A percentile compares a stretch with the other conserved stretches of the same genome.
phyloP scores from a whole-genome alignment of 352 stramenopile species.

The Phytophthora pseudosyringae region DNA sequence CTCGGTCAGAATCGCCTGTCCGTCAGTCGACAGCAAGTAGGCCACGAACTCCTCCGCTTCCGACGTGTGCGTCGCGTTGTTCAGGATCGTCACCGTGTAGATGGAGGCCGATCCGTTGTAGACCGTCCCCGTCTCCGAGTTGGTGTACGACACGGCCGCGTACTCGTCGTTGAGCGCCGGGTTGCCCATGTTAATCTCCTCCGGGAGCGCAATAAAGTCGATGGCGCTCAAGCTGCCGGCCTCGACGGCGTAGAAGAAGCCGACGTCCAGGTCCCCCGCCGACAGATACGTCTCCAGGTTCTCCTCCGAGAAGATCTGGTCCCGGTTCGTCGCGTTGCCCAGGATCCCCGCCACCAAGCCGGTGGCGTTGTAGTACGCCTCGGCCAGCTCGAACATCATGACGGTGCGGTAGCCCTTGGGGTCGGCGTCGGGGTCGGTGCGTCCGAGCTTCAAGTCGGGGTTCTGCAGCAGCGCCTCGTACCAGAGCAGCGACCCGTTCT shows the following conservation, averaged over 20 bases:
- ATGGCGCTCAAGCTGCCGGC: constrained; percentile 30
- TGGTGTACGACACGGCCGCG: constrained; percentile 40
- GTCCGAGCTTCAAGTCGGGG: constrained; percentile 37
- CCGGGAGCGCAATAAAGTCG: constrained; percentile 36
- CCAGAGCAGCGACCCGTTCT: constrained; percentile 41
- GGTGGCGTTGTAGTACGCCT: constrained; percentile 38
- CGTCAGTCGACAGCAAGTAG: constrained; percentile 36
- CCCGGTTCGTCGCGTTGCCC: constrained; percentile 38
- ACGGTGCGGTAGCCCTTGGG: constrained; percentile 43
- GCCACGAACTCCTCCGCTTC: constrained; percentile 40
- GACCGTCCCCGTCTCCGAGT: constrained; percentile 38
- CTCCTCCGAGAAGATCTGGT: constrained; percentile 46
- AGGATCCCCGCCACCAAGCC: constrained; percentile 30
- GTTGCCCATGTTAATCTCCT: constrained; percentile 42
- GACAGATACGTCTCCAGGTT: constrained; percentile 39
- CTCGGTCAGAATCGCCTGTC: constrained; percentile 29
- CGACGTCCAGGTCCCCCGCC: constrained; percentile 37
- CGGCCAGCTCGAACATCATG: constrained; percentile 46
- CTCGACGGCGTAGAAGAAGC: constrained; percentile 44
- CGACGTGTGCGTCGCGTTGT: constrained; percentile 41
- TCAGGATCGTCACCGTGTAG: constrained; percentile 41
- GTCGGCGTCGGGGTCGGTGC: constrained; percentile 38
- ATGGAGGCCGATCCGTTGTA: constrained; percentile 46
- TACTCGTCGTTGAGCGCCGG: constrained; percentile 35
- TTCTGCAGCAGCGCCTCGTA: constrained; percentile 40